A percentile compares a stretch with the other conserved stretches of the same genome.
Conservation (phyloP, 768 basidiomycete species). For the Kwoniella newhampshirensis region DNA sequence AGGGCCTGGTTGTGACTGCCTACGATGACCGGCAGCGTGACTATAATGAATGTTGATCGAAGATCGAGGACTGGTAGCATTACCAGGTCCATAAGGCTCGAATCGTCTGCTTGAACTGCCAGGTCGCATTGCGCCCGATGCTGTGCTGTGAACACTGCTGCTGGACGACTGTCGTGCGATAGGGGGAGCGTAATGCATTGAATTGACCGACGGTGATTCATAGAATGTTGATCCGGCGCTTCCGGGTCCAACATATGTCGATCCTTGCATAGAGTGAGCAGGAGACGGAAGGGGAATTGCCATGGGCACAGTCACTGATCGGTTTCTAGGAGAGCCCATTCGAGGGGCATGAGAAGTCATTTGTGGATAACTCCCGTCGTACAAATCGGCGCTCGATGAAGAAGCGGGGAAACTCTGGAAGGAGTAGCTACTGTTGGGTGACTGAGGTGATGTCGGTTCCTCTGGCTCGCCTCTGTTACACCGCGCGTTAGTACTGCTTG, state of each 20-base stretch:
- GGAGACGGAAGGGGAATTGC: slow-evolving; percentile 19
- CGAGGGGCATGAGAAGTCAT: slow-evolving; percentile 15
- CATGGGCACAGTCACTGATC: slow-evolving; percentile 28
- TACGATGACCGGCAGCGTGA: slow-evolving; percentile 5
- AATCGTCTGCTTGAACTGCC: slow-evolving; percentile 21
- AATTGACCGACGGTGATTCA: slow-evolving; percentile 6
- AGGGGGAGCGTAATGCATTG: slow-evolving; percentile 13
- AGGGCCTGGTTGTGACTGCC: slow-evolving; percentile 15
- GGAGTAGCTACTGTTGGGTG: slow-evolving; percentile 11
- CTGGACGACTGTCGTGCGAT: slow-evolving; percentile 20
- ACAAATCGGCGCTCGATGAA: slow-evolving; percentile 9
- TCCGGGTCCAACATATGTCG: slow-evolving; percentile 7
- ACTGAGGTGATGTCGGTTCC: slow-evolving; percentile 21
- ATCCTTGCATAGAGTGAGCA: slow-evolving; percentile 5
- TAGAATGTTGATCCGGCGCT: slow-evolving; percentile 18
- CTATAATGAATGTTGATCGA: slow-evolving; percentile 5
- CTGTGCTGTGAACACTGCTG: slow-evolving; percentile 14
- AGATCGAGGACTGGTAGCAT: slow-evolving; percentile 10
- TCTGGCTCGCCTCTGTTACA: slow-evolving; percentile 20
- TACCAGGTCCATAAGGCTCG: slow-evolving; percentile 25
- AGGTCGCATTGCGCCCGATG: slow-evolving; percentile 20
- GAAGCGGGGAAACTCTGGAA: slow-evolving; percentile 17
- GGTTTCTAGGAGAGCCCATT: slow-evolving; percentile 11
- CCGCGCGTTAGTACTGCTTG: no score
- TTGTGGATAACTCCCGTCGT: slow-evolving; percentile 11